Percentiles rank a stretch among this genome's conserved stretches.
Evolutionary conservation across 345 rosid species (phyloP).

Genomic region (Hibiscus tridactylites): DNA sequence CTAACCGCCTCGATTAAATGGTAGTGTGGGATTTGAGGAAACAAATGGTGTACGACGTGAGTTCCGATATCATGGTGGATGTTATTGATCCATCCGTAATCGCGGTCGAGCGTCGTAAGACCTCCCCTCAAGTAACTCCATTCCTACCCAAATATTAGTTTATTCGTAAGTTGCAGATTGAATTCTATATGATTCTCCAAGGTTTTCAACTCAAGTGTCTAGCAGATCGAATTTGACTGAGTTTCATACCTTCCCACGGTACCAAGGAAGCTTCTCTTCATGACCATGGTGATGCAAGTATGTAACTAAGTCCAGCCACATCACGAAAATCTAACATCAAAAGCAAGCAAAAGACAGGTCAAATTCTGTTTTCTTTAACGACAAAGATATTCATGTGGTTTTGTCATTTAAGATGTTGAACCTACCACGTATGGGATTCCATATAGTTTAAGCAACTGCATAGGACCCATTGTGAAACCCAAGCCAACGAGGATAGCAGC

Average conservation of each 20-base stretch:
- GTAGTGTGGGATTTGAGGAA: constrained; percentile 97
- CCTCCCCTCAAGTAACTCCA: constrained; percentile 97
- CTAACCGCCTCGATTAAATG: constrained; percentile 84
- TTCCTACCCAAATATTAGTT: constrained; percentile 34
- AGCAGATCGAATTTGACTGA: not conserved
- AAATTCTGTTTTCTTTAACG: not conserved
- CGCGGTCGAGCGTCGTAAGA: constrained; percentile 80
- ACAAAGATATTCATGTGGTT: not conserved
- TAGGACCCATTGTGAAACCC: constrained; percentile 48
- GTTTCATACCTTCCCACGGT: constrained; percentile 66
- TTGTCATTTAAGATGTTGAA: not conserved
- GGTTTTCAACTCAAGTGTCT: not conserved
- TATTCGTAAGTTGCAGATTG: not conserved
- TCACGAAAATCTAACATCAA: constrained; percentile 48
- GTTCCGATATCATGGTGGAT: constrained; percentile 97
- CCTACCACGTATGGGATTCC: constrained; percentile 65
- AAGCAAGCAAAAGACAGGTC: not conserved
- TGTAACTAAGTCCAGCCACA: constrained; percentile 82
- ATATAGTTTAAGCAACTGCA: constrained; percentile 63
- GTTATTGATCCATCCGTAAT: constrained; percentile 78
- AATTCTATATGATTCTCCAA: not conserved
- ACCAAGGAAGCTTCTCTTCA: constrained; percentile 84
- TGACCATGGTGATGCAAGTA: constrained; percentile 91
- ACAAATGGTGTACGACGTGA: constrained; percentile 85
- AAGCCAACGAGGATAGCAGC: constrained; percentile 43